These are phyloP conservation scores for Stentor coeruleus DNA, from an alignment of 73 alveolate species.

Conservation along the genomic window DNA sequence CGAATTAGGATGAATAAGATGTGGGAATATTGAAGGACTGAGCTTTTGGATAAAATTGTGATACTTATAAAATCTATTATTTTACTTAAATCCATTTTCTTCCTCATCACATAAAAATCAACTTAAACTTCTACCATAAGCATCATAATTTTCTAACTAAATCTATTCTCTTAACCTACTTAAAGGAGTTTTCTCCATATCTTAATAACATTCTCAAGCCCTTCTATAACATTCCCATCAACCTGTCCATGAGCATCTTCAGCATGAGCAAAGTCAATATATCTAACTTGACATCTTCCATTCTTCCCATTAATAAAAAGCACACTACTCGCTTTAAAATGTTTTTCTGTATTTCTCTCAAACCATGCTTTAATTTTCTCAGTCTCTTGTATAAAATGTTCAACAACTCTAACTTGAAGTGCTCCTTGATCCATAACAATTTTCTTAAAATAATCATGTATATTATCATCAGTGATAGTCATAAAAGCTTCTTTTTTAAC, in stretches of 20 bases:
- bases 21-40: too few species aligned
- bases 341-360: neutral
- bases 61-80: too few species aligned
- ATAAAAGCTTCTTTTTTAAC: neutral
- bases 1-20: too few species aligned
- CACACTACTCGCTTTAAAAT: neutral
- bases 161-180: neutral
- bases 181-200: neutral
- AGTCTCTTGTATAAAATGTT: neutral
- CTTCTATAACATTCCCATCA: conserved; percentile 7
- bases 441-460: neutral
- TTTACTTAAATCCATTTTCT: too few species aligned
- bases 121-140: too few species aligned
- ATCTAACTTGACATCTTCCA: neutral
- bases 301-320: neutral
- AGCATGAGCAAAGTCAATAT: conserved; percentile 23
- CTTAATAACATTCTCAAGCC: neutral
- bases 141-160: too few species aligned
- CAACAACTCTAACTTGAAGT: neutral
- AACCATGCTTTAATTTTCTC: neutral
- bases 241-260: neutral
- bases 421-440: neutral
- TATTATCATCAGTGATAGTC: neutral
- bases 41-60: too few species aligned
- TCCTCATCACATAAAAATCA: too few species aligned